Percentiles rank a stretch among this genome's conserved stretches.
Conservation (phyloP, 1,284 basidiomycete species). For the Phellinidium pouzarii region DNA sequence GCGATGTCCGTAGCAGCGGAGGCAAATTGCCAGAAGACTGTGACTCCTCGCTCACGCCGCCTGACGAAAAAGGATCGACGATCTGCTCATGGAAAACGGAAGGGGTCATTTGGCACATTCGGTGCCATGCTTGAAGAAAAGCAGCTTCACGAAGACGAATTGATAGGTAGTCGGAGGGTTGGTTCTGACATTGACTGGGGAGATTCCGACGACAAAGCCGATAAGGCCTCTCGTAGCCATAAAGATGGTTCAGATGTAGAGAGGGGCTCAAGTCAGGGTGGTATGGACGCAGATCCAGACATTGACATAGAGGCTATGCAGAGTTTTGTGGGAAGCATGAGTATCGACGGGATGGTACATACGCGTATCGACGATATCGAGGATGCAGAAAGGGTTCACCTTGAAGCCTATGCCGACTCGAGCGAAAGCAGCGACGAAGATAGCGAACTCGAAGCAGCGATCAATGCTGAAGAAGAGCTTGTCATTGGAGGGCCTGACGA, state of each 20-base stretch:
- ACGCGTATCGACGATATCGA: conserved; percentile 63
- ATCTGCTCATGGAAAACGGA: conserved; percentile 25
- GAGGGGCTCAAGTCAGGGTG: conserved; percentile 32
- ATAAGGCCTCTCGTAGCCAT: conserved; percentile 21
- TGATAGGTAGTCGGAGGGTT: conserved; percentile 41
- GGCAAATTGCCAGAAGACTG: conserved; percentile 5
- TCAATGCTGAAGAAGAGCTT: conserved; percentile 30
- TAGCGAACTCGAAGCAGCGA: conserved; percentile 19
- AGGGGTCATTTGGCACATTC: conserved; percentile 39
- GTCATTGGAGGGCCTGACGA: conserved; percentile 32
- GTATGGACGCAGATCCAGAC: conserved; percentile 56
- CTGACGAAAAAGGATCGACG: conserved; percentile 16
- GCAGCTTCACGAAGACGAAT: conserved; percentile 37
- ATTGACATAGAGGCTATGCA: conserved; percentile 44
- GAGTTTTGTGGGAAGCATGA: conserved; percentile 48
- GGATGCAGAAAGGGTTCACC: no score
- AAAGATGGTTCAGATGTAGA: conserved; percentile 29
- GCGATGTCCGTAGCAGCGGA: neutral
- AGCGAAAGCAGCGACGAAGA: conserved; percentile 20
- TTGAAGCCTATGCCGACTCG: conserved; percentile 24
- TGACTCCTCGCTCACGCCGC: neutral
- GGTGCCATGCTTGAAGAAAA: conserved; percentile 55
- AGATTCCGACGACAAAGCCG: conserved; percentile 35
- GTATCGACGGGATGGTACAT: conserved; percentile 39
- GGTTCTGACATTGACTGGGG: conserved; percentile 73